A percentile compares a stretch with the other conserved stretches of the same genome.
phyloP scores from a whole-genome alignment of 2,329 filamentous ascomycete genomes.

The Penicillium hesseltinei region DNA sequence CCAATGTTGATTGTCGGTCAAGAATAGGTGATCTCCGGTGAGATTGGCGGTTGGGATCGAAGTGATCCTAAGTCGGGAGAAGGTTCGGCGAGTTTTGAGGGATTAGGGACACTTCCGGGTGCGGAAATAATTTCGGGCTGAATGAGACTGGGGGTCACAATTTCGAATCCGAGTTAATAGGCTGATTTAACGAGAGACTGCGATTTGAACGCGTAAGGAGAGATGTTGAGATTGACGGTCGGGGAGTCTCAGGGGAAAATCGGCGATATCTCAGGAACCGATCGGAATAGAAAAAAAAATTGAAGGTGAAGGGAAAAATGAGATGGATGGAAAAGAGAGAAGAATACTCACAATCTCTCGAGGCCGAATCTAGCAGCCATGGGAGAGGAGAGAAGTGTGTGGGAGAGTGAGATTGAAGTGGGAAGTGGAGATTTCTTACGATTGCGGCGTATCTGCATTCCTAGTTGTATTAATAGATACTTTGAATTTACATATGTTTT shows the following conservation, averaged over 20 bases:
- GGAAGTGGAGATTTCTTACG: slow-evolving; percentile 26
- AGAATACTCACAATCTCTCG: slow-evolving; percentile 15
- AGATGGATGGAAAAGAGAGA: slow-evolving; percentile 10
- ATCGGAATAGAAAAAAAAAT: slow-evolving; percentile 8
- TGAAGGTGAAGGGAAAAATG: slow-evolving; percentile 4
- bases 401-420: slow-evolving; percentile 26
- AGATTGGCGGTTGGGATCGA: slow-evolving; percentile 11
- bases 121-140: neutral
- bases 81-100: slow-evolving; percentile 4
- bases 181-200: slow-evolving; percentile 16
- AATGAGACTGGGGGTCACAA: neutral
- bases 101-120: neutral
- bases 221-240: neutral
- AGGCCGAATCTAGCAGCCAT: slow-evolving; percentile 27
- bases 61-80: slow-evolving; percentile 3
- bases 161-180: slow-evolving; percentile 5
- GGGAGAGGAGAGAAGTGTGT: slow-evolving; percentile 24
- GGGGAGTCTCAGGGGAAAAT: slow-evolving; percentile 18
- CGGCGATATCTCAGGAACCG: slow-evolving; percentile 1
- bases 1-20: neutral
- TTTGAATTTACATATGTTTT: neutral
- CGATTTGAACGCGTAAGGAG: slow-evolving; percentile 12
- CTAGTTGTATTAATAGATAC: slow-evolving; percentile 11
- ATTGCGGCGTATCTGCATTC: slow-evolving; percentile 15
- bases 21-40: neutral